phyloP scores from a whole-genome alignment of 2,329 filamentous ascomycete species.

The Penicillium sp. region DNA sequence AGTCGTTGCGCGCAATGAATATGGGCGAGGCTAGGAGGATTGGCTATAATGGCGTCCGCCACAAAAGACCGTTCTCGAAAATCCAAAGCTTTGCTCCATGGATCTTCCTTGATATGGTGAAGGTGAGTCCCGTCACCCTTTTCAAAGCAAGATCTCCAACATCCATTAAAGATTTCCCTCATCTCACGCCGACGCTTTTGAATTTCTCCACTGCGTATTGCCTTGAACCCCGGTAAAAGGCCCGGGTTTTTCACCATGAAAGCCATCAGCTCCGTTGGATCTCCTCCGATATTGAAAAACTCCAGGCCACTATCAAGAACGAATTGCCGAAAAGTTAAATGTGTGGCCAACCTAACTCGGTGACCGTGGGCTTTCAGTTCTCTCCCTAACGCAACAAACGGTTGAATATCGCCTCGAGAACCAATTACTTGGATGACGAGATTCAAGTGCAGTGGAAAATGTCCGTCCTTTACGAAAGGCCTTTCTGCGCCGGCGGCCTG shows the following conservation, averaged over 20 bases:
- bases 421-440: conserved; percentile 75
- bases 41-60: conserved; percentile 79
- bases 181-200: conserved; percentile 73
- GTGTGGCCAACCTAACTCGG: conserved; percentile 71
- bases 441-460: conserved; percentile 44
- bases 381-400: conserved; percentile 70
- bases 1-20: conserved; percentile 75
- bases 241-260: conserved; percentile 91
- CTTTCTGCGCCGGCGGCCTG: not conserved
- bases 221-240: conserved; percentile 78
- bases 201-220: conserved; percentile 74
- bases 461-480: not conserved
- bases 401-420: conserved; percentile 73
- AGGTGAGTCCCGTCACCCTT: conserved; percentile 64
- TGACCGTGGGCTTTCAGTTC: conserved; percentile 68
- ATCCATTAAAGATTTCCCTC: conserved; percentile 73
- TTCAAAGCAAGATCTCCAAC: conserved; percentile 82
- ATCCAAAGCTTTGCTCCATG: conserved; percentile 22
- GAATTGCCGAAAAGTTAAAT: conserved; percentile 67
- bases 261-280: conserved; percentile 74
- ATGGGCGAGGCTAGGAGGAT: conserved; percentile 74
- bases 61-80: conserved; percentile 66
- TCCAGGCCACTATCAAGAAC: conserved; percentile 71
- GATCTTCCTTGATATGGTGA: conserved; percentile 53
- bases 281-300: conserved; percentile 73